These are phyloP conservation scores for Ceriops zippeliana DNA, from an alignment of 345 rosid species.

Conservation along the genomic window DNA sequence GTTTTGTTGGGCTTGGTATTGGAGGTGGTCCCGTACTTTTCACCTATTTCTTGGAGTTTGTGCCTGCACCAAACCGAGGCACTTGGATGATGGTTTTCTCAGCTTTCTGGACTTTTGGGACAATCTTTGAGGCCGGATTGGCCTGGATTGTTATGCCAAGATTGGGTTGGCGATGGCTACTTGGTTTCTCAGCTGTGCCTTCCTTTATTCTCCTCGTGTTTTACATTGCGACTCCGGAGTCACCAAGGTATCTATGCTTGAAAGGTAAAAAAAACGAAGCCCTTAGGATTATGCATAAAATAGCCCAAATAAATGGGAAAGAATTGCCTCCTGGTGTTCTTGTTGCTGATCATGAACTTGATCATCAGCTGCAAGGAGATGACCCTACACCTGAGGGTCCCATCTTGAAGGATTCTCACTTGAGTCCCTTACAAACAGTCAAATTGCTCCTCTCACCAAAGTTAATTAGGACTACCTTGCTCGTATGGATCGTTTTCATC, in stretches of 20 bases:
- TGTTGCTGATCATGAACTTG: slow-evolving; percentile 52
- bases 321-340: slow-evolving; percentile 67
- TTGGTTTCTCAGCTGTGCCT: slow-evolving; percentile 74
- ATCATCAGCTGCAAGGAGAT: slow-evolving; percentile 28
- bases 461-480: slow-evolving; percentile 55
- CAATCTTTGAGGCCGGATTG: slow-evolving; percentile 66
- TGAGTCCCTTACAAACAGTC: background rate
- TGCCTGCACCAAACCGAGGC: slow-evolving; percentile 83
- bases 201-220: slow-evolving; percentile 71
- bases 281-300: slow-evolving; percentile 50
- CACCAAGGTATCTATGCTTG: slow-evolving; percentile 77
- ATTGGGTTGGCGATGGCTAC: slow-evolving; percentile 92
- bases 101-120: slow-evolving; percentile 77
- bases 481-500: slow-evolving; percentile 68
- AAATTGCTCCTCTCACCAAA: slow-evolving; percentile 53
- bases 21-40: slow-evolving; percentile 90
- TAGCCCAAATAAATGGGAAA: slow-evolving; percentile 51
- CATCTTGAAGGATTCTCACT: background rate
- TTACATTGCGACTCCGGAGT: slow-evolving; percentile 68
- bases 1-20: slow-evolving; percentile 79
- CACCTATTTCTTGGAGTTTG: slow-evolving; percentile 80
- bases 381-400: slow-evolving; percentile 31
- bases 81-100: slow-evolving; percentile 85
- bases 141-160: slow-evolving; percentile 92
- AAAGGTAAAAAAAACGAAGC: slow-evolving; percentile 72